Conservation (phyloP, 2,329 filamentous ascomycete genomes). For the Phialemoniopsis sp. region DNA sequence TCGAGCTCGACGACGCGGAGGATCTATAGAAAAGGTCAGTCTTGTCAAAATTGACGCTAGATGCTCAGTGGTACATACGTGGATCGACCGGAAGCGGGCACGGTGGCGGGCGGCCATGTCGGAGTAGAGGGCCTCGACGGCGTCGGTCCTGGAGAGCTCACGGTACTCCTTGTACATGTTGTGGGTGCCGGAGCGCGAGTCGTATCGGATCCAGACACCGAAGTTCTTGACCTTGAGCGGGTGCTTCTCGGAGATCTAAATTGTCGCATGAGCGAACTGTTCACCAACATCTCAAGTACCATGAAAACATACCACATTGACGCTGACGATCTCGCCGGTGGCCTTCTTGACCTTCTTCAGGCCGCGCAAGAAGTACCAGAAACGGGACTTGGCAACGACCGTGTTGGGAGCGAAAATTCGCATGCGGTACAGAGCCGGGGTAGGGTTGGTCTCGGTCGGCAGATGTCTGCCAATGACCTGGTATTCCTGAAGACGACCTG, state of each 20-base stretch:
- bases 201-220: constrained; percentile 99
- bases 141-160: constrained; percentile 93
- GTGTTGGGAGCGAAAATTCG: constrained; percentile 98
- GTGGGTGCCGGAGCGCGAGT: constrained; percentile 99
- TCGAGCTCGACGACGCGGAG: constrained; percentile 97
- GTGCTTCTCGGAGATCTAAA: constrained; percentile 97
- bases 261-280: constrained; percentile 8
- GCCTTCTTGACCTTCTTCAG: constrained; percentile 99
- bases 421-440: constrained; percentile 99
- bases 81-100: constrained; percentile 95
- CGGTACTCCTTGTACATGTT: constrained; percentile 99
- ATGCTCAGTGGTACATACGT: constrained; percentile 62
- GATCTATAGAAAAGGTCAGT: constrained; percentile 59
- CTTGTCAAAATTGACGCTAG: constrained; percentile 2
- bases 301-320: constrained; percentile 75
- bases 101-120: constrained; percentile 99
- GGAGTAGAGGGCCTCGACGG: constrained; percentile 96
- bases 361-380: constrained; percentile 99
- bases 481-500: constrained; percentile 99
- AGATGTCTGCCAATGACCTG: constrained; percentile 99
- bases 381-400: constrained; percentile 98
- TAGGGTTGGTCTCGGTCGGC: constrained; percentile 95
- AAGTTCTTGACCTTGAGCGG: constrained; percentile 99
- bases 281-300: background rate
- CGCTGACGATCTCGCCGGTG: constrained; percentile 96